Conservation (phyloP, 2,329 filamentous ascomycete species). For the Aspergillus texensis region DNA sequence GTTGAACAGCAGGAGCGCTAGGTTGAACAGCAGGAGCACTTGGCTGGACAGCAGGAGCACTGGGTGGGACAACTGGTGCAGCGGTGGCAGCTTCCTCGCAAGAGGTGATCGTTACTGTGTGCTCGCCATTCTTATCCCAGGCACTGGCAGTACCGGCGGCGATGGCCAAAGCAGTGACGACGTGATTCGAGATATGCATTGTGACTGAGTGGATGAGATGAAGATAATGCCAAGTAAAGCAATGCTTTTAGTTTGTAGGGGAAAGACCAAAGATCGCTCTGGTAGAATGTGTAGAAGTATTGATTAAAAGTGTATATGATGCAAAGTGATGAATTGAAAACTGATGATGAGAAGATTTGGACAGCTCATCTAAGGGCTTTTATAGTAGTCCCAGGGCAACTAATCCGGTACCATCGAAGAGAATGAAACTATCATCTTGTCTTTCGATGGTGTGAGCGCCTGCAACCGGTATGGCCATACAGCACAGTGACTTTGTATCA, state of each 20-base stretch:
- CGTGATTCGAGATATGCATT: conserved; percentile 34
- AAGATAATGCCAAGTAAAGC: neutral
- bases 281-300: neutral
- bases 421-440: neutral
- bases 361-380: neutral
- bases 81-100: conserved; percentile 2
- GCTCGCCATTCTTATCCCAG: neutral
- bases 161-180: conserved; percentile 23
- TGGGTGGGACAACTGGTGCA: neutral
- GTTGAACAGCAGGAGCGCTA: conserved; percentile 4
- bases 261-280: neutral
- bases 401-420: conserved; percentile 1
- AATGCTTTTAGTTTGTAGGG: neutral
- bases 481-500: neutral
- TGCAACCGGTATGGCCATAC: conserved; percentile 1
- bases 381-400: conserved; percentile 1
- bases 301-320: neutral
- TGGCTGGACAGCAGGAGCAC: neutral
- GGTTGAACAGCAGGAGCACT: neutral
- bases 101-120: conserved; percentile 3
- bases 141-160: conserved; percentile 21
- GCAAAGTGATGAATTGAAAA: neutral
- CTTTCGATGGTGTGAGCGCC: neutral
- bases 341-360: neutral
- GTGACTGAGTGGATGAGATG: conserved; percentile 13